Evolutionary conservation across 257 asterid genomes (phyloP), one percentile per base, ranked within the genome.

Genomic region (Solanum dulcamara): DNA sequence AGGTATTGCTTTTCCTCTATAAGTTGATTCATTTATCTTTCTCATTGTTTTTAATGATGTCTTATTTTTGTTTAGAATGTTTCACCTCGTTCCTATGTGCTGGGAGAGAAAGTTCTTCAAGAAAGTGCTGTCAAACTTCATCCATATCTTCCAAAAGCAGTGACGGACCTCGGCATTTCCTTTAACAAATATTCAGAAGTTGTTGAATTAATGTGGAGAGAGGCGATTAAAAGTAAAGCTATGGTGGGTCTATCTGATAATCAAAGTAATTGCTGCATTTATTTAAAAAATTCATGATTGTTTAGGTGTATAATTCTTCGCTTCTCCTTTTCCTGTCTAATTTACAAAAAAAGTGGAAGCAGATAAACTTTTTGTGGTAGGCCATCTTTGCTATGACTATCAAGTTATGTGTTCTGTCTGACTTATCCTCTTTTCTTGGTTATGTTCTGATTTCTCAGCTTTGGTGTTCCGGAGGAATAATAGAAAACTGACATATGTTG

Each of bases 1-100:
- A 90, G 97, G 95, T 90, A 87, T 84, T 38, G 26, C 64, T 37
- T 64, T 66, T 71, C 32, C 72, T 66, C 85, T 20, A 64, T 84
- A 32, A 37, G 55, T 38, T 37, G 26, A 37, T 37, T 64, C 26
- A 7, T 82, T 81, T 3, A 37, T 81, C 24, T 72, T 26, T 59
- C 62, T 26, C 55, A 46, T 20, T 68, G 20, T 62, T 62, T 26
- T 15, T 67, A 38, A 81, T 68, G 30, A 68, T 11, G 11, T 24
- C 67, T 15, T 80, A 30, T 28, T 87, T 70, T 84, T 77, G 35
- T 87, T 50, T 86, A 87, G 89, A 68, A 86, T 60, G 70, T 75
- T 74, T 83, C 44, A 35, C 66, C 86, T 64, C 37, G 59, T 70
- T 87, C 87, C 26, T 84, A 71, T 55, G 72, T 38, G 64, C 53